Base-by-base conservation (phyloP, 345 rosid genomes). In the Corymbia maculata region DNA sequence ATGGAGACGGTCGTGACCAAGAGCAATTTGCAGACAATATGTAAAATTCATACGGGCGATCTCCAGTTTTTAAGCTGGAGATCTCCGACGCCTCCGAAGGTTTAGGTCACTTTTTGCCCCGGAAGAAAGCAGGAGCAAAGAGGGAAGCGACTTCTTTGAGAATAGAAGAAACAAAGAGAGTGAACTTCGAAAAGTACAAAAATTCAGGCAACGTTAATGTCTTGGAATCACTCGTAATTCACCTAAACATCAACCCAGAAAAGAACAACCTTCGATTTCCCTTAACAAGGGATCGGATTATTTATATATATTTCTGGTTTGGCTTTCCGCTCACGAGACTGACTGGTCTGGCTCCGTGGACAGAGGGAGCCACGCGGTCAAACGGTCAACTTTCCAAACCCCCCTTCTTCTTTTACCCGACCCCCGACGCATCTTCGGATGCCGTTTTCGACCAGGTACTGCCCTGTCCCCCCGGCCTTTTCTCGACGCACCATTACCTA, bases 371-470 rank as follows among this genome's bases (percentile, higher is more conserved):
- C 86, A 19, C 61, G 80, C 42, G 89, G 91, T 90, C 86, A 89
- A 87, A 85, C 85, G 84, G 88, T 87, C 88, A 68, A 50, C 68
- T 51, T 45, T 86, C 50, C 84, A 16, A 13, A 6, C 51, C 30
- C 9, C 15, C 32, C 32, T 36, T 36, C 32, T 36, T 36, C 13
- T 22, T 28, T 53, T 11, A 30, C 66, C 24, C 30, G 30, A 19
- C 52, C 22, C 79, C 84, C 52, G 45, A 24, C 84, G 51, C 87
- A 68, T n/a, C 26, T 52, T 91, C 55, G 57, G 90, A 84, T 88
- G 91, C 89, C 93, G 42, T 87, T 87, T 88, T 64, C 86, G 10
- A 4, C 22, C 86, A 26, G 86, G 85, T 49, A 51, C 88, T 28
- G 4, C 30, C 21, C 49, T 36, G 87, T 42, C 28, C 28, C 42